These are phyloP conservation scores for Cercospora nicotianae DNA, from an alignment of 2,329 filamentous ascomycete species.

Conservation along the genomic window DNA sequence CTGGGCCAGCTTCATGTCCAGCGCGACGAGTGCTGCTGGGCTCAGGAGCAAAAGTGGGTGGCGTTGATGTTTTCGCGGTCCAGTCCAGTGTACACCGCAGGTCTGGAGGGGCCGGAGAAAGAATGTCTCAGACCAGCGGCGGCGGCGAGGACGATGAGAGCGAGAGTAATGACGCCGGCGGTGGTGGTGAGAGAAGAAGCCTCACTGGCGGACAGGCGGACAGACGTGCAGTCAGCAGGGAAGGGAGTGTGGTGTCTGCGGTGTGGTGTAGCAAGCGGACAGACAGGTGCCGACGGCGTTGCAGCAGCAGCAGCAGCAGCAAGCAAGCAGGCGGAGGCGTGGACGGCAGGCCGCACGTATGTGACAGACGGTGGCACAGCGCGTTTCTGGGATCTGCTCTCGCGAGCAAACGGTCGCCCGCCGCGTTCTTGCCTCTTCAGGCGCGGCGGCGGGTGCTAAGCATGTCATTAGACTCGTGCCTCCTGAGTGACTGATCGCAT, in stretches of 20 bases:
- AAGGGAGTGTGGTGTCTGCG: conserved; percentile 12
- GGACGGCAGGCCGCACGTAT: conserved; percentile 13
- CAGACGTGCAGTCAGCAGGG: conserved; percentile 6
- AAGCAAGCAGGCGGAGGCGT: neutral
- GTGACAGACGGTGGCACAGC: conserved; percentile 22
- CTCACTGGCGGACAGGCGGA: neutral
- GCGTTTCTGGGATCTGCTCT: conserved; percentile 22
- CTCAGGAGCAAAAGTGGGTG: neutral
- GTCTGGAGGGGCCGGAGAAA: neutral
- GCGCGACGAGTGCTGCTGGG: neutral
- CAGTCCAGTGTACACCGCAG: conserved; percentile 1
- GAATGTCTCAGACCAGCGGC: neutral
- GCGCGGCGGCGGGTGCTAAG: conserved; percentile 9
- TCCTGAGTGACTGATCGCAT: neutral
- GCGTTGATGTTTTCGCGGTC: neutral
- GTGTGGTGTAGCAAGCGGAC: conserved; percentile 14
- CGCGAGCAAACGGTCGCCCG: conserved; percentile 16
- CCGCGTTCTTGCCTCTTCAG: neutral
- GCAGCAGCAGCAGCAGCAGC: neutral
- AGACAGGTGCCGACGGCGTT: conserved; percentile 17
- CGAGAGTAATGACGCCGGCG: neutral
- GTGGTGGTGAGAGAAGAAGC: conserved; percentile 10
- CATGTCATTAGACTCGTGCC: neutral
- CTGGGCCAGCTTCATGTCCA: conserved; percentile 2
- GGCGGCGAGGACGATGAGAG: neutral